Percentiles rank a stretch among this genome's conserved stretches.
Conservation (phyloP, 31 red algal species). For the Odonthalia washingtoniensis region DNA sequence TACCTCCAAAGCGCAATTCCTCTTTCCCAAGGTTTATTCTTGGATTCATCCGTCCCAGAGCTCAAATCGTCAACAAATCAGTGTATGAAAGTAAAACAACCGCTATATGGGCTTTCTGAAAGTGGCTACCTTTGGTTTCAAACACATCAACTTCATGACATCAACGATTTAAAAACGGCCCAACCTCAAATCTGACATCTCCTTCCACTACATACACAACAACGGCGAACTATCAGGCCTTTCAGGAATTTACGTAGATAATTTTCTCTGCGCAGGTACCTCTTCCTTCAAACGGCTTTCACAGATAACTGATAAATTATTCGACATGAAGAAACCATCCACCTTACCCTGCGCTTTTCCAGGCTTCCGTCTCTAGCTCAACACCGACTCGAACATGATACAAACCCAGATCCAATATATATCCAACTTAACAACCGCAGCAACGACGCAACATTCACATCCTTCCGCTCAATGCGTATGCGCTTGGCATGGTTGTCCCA, state of each 20-base stretch:
- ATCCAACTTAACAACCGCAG: neutral
- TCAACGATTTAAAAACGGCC: constrained; percentile 2
- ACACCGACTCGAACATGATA: neutral
- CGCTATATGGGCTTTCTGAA: constrained; percentile 5
- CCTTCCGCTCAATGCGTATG: constrained; percentile 23
- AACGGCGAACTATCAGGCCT: too few relatives aligned
- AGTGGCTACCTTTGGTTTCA: neutral
- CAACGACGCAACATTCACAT: neutral
- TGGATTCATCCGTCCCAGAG: neutral
- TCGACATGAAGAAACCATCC: too few relatives aligned
- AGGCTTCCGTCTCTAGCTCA: neutral
- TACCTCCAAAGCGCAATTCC: too few relatives aligned
- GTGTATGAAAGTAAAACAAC: neutral
- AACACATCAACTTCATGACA: neutral
- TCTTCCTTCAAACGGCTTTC: too few relatives aligned
- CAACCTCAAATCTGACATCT: neutral
- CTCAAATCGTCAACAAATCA: neutral
- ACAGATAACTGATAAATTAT: too few relatives aligned
- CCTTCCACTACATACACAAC: neutral
- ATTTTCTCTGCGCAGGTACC: neutral
- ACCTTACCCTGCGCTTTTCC: too few relatives aligned
- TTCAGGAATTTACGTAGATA: too few relatives aligned
- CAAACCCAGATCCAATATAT: neutral
- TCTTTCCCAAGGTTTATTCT: too few relatives aligned
- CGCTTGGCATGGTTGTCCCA: constrained; percentile 23